A percentile compares a stretch with the other conserved stretches of the same genome.
phyloP scores from a whole-genome alignment of 352 stramenopile genomes.

The Globisporangium abappressorium region DNA sequence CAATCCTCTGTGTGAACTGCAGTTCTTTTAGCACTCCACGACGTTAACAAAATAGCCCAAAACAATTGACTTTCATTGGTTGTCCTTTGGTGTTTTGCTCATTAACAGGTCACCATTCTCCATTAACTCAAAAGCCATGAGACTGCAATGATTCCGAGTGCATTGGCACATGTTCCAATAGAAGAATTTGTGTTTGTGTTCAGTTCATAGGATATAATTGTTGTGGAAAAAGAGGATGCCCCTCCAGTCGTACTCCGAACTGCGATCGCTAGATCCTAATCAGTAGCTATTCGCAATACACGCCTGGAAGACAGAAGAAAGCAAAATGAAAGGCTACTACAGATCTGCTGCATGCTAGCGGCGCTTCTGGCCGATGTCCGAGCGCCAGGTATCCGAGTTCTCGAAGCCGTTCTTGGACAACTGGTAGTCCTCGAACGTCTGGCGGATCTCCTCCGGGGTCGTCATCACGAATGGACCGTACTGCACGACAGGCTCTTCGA shows the following conservation, averaged over 20 bases:
- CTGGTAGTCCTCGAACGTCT: slow-evolving; percentile 53
- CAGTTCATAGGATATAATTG: slow-evolving; percentile 7
- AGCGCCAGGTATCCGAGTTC: slow-evolving; percentile 46
- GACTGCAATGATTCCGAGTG: not conserved
- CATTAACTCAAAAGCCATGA: not conserved
- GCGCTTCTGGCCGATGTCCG: slow-evolving; percentile 38
- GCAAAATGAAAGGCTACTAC: not conserved
- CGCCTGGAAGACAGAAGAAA: not conserved
- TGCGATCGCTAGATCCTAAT: not conserved
- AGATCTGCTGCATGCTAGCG: not conserved
- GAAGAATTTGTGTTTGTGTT: not conserved
- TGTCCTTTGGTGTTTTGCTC: no score
- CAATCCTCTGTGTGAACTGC: not conserved
- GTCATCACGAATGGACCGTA: slow-evolving; percentile 82
- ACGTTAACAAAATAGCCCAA: not conserved
- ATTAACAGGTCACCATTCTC: not conserved
- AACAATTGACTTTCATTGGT: not conserved
- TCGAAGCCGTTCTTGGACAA: slow-evolving; percentile 63
- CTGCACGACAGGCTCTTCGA: slow-evolving; percentile 62
- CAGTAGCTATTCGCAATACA: not conserved
- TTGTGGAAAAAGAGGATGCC: not conserved
- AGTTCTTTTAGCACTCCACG: not conserved
- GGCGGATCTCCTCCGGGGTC: slow-evolving; percentile 41
- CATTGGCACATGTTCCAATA: not conserved
- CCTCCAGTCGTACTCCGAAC: not conserved